phyloP scores from a whole-genome alignment of 345 rosid species.

The Rhizophora mangle region DNA sequence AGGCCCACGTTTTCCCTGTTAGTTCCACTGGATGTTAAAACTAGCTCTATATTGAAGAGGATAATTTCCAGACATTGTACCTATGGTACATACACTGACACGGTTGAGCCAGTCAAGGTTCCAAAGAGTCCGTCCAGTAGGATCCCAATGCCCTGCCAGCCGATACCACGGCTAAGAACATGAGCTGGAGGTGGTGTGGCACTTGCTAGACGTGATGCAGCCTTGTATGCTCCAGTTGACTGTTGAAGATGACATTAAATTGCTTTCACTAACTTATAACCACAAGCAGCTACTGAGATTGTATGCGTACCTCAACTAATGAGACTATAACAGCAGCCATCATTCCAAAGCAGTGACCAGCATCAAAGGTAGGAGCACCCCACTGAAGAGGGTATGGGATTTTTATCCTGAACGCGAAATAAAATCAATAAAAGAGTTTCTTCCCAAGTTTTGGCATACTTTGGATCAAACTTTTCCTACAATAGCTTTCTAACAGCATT shows the following conservation, averaged over 20 bases:
- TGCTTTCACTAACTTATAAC: background rate
- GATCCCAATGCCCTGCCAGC: constrained; percentile 99
- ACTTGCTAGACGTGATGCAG: constrained; percentile 92
- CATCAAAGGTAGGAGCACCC: constrained; percentile 99
- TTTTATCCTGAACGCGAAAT: constrained; percentile 62
- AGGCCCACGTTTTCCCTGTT: constrained; percentile 92
- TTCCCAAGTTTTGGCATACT: background rate
- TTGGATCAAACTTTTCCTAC: background rate
- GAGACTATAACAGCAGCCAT: constrained; percentile 97
- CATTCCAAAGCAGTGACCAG: constrained; percentile 97
- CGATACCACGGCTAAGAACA: constrained; percentile 97
- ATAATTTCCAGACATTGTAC: constrained; percentile 8
- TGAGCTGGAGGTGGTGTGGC: constrained; percentile 99
- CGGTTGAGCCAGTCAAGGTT: constrained; percentile 72
- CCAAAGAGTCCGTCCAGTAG: constrained; percentile 85
- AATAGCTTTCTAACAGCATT: no score
- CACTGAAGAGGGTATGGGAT: constrained; percentile 98
- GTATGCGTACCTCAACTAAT: constrained; percentile 62
- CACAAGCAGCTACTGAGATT: background rate
- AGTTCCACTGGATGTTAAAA: constrained; percentile 13
- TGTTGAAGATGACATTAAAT: constrained; percentile 24
- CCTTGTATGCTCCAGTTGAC: constrained; percentile 97
- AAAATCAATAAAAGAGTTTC: background rate
- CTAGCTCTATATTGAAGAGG: background rate
- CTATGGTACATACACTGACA: constrained; percentile 65